Evolutionary conservation across 2,329 filamentous ascomycete species (phyloP), one percentile per base, ranked within the genome.

Genomic region (Aspergillus fijiensis): DNA sequence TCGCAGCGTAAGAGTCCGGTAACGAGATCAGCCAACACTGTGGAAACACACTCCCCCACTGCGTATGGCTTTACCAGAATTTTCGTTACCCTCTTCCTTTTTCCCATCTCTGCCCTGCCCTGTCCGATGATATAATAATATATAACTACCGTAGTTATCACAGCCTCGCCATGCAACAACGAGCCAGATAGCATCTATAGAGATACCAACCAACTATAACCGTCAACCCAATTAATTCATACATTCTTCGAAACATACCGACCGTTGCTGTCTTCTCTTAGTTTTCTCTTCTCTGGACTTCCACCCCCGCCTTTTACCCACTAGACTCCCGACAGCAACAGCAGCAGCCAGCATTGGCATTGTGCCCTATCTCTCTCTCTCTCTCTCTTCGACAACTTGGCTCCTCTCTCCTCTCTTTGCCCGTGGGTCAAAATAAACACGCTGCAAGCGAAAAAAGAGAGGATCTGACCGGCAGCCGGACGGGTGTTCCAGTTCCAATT

Each of bases 391-490:
- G 33, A 31, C 19, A 55, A 47, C 53, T 31, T 29, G 23, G 23
- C 23, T 50, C 45, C 48, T 14, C 21, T 55, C 53, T 33, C 9
- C 21, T 55, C 53, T 58, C 57, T 45, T 25, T 49, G 31, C 53
- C 53, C 65, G 70, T 69, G 70, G 68, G 67, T 70, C 73, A 73
- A 72, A 75, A 75, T 72, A 75, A 74, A 73, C 65, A 69, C 61
- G 59, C 57, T 60, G 50, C 61, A 67, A 68, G 67, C 67, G 67
- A 67, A 5, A 16, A 25, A 45, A 16, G 33, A 45, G 60, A 61
- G 60, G 58, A 55, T 56, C 35, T 35, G 59, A 55, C 55, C 45
- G 49, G 57, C 52, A 49, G 57, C 51, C 54, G 55, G 55, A 57
- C 55, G 49, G 49, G 51, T 7, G 27, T 52, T 48, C 49, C 45